Base-by-base conservation (phyloP, 768 basidiomycete species). In the Suillus decipiens region DNA sequence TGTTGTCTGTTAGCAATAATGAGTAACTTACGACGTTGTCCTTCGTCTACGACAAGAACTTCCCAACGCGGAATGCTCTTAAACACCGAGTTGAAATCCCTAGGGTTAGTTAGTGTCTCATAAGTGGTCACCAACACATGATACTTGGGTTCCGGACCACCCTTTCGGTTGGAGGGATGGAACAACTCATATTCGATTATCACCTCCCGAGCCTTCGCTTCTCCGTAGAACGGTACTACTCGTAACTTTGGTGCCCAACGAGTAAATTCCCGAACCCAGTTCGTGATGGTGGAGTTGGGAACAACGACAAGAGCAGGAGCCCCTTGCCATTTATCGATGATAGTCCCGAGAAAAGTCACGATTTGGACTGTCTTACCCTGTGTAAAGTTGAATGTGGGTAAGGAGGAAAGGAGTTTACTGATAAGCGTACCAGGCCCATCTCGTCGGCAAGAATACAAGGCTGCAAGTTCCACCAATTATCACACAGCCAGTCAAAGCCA, bases 111-210 rank as follows among this genome's bases (percentile, higher is more conserved):
- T 58, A 96, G 76, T n/a, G 87, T 84, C 68, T 98, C 96, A 71
- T 96, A 98, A 0, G 97, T 98, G 0, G 95, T 93, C 58, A 99
- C 80, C 11, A 99, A 86, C 51, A 98, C 91, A 72, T 99, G 95
- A 51, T 88, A 95, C 72, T 87, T 92, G 31, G 85, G 81, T 28
- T 81, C 81, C 17, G 81, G 86, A 22, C 77, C 77, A 34, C 77
- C 80, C 14, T 68, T 68, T 12, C 69, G 76, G 36, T 77, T 74
- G 42, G 73, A 69, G 39, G 76, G 73, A 70, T 96, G 92, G 66
- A 80, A 87, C 36, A 99, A 78, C 71, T 99, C 96, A 67, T 87
- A 96, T 55, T 84, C 77, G 71, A 87, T 87, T 73, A 98, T 86
- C 53, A 98, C 80, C 34, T 92, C 89, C 19, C 93, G 86, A 42